Evolutionary conservation across 1,284 basidiomycete species (phyloP), one percentile per base, ranked within the genome.

Genomic region (Moesziomyces antarcticus): DNA sequence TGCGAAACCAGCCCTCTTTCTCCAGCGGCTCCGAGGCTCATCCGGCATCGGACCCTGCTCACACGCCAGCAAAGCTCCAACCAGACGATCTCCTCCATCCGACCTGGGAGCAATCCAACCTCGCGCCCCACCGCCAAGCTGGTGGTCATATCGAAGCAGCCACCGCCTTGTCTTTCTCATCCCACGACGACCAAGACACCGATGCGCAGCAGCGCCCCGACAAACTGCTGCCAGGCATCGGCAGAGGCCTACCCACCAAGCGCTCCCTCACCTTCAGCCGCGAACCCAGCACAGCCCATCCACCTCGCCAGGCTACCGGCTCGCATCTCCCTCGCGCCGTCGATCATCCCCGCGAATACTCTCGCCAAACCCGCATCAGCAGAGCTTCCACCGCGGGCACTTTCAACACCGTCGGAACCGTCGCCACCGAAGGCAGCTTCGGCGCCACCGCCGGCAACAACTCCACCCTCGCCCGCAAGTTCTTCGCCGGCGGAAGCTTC

Each of bases 391-490:
- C 78, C 1, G 60, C 62, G 5, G 75, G 72, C 46, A 80, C 77
- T 8, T 63, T 79, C 46, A 71, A 76, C 52, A 79, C 76, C 3
- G 47, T 73, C 25, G 75, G 75, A 25, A 80, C 73, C 21, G 25
- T 73, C 16, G 73, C 60, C 43, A 79, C 73, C 2, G 78, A 77
- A 16, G 77, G 73, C 30, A 69, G 60, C 53, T 80, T 80, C 30
- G 77, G 78, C 37, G 75, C 67, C 5, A 61, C 49, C 3, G 72
- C 65, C 4, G 75, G 72, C 22, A 25, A 62, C 3, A 27, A 61
- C 7, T 64, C 62, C 25, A 54, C 40, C 24, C 55, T 74, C 11
- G 58, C 66, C 3, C 54, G 61, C 14, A 58, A 56, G 25, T 62
- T 75, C 40, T 49, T 69, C 25, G 56, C 61, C 5, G 51, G 68